Base-by-base conservation (phyloP, 1,284 basidiomycete genomes). In the Boletellus deceptivus region DNA sequence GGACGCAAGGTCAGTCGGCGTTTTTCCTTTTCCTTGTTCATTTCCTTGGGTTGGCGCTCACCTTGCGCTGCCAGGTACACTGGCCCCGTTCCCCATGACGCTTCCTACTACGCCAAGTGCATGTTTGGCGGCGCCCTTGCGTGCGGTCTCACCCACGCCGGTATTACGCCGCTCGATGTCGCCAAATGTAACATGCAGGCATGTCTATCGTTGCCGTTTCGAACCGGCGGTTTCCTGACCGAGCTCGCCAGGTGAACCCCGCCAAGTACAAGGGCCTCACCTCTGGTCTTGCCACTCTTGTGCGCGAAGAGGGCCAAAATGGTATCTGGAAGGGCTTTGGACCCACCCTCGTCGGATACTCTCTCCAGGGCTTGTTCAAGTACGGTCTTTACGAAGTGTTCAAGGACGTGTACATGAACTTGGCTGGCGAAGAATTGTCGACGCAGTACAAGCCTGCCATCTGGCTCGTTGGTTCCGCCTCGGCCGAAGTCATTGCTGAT, bases 181-280 rank as follows among this genome's bases (percentile, higher is more conserved):
- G 89, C 91, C 67, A 97, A 98, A 81, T 97, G 94, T 72, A 92
- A 95, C 78, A 97, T 98, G 86, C 94, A 98, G 86, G 92, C 92
- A 46, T 63, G 86, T 36, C 46, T 37, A 36, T 6, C 3, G 3
- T 11, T 3, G 2, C 4, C 24, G 11, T 11, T 17, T 6, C 7
- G 8, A 10, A 6, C 8, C n/a, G 13, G 4, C 14, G 1, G 2
- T 25, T 18, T 44, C 17, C 20, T 11, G 22, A 18, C 34, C n/a
- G 43, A 20, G 27, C 43, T 52, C 25, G 31, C 35, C 61, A 92
- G 84, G 89, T 93, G 54, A 83, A 88, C 75, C 85, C 89, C 14
- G 62, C 68, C 35, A 89, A 90, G 69, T 90, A 84, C 74, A 81
- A 82, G 63, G 88, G 89, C 58, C 89, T 94, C 72, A 63, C 82